Evolutionary conservation across 345 rosid species (phyloP).

Genomic region (Corchorus olitorius): DNA sequence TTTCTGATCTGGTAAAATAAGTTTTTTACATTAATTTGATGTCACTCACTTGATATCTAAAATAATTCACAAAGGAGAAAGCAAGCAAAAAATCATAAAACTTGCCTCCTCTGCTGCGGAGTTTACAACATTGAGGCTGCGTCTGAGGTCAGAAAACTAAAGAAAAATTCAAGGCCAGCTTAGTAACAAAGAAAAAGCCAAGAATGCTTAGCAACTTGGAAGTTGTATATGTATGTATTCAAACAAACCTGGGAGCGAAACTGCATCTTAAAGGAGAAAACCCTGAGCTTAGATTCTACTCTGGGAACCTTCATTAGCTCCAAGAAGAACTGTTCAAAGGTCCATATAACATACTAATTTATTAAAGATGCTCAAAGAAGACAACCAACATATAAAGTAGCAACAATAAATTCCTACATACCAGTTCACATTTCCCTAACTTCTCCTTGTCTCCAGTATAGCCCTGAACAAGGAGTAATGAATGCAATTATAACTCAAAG

Average conservation of each 20-base stretch:
- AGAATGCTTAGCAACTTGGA: slow-evolving; percentile 11
- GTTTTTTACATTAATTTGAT: slow-evolving; percentile 5
- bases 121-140: slow-evolving; percentile 68
- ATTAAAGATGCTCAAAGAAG: slow-evolving; percentile 12
- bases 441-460: slow-evolving; percentile 82
- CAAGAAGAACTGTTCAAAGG: slow-evolving; percentile 70
- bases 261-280: slow-evolving; percentile 91
- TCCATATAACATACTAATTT: slow-evolving; percentile 26
- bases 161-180: slow-evolving; percentile 20
- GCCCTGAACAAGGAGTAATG: slow-evolving; percentile 50
- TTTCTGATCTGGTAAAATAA: slow-evolving; percentile 52
- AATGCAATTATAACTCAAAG: slow-evolving; percentile 11
- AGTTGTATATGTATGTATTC: slow-evolving; percentile 11
- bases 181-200: slow-evolving; percentile 19
- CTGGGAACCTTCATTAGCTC: slow-evolving; percentile 93
- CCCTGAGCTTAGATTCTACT: slow-evolving; percentile 89
- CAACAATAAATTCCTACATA: slow-evolving; percentile 28
- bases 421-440: slow-evolving; percentile 94
- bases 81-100: slow-evolving; percentile 12
- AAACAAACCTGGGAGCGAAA: slow-evolving; percentile 71
- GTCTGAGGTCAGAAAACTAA: slow-evolving; percentile 81
- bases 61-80: slow-evolving; percentile 1
- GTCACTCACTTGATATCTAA: background rate
- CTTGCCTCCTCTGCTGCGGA: slow-evolving; percentile 84
- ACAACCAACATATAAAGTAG: background rate